Evolutionary conservation across 129 eudicot species (phyloP).

Genomic region (Deinandra increscens): DNA sequence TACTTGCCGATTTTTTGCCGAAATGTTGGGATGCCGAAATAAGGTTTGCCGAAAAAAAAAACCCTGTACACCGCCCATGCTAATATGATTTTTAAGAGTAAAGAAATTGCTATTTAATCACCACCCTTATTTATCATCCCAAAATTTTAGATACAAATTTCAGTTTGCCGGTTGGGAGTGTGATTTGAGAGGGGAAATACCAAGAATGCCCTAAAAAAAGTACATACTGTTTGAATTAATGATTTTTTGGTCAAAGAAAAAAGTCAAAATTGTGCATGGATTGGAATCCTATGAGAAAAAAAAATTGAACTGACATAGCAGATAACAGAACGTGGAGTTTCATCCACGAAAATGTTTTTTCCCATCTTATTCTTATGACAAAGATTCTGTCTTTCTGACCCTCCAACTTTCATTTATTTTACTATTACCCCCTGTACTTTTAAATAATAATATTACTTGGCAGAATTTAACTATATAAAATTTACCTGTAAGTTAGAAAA

Average conservation of each 20-base stretch:
- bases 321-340: constrained; percentile 43
- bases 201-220: too few relatives aligned
- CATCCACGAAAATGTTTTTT: constrained; percentile 40
- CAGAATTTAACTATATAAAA: neutral
- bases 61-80: too few relatives aligned
- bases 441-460: neutral
- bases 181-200: too few relatives aligned
- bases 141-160: too few relatives aligned
- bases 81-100: too few relatives aligned
- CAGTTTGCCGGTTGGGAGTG: too few relatives aligned
- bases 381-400: constrained; percentile 39
- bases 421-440: constrained; percentile 22
- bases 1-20: too few relatives aligned
- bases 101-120: too few relatives aligned
- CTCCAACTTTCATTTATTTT: constrained; percentile 16
- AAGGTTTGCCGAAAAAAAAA: too few relatives aligned
- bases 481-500: neutral
- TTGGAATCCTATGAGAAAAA: constrained; percentile 37
- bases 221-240: neutral
- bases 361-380: constrained; percentile 34
- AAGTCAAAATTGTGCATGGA: constrained; percentile 36
- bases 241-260: constrained; percentile 31
- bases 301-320: constrained; percentile 27
- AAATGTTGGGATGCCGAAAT: too few relatives aligned
- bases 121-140: too few relatives aligned